These are phyloP conservation scores for Aspergillus chevalieri DNA, from an alignment of 2,329 filamentous ascomycete genomes.

Conservation along the genomic window DNA sequence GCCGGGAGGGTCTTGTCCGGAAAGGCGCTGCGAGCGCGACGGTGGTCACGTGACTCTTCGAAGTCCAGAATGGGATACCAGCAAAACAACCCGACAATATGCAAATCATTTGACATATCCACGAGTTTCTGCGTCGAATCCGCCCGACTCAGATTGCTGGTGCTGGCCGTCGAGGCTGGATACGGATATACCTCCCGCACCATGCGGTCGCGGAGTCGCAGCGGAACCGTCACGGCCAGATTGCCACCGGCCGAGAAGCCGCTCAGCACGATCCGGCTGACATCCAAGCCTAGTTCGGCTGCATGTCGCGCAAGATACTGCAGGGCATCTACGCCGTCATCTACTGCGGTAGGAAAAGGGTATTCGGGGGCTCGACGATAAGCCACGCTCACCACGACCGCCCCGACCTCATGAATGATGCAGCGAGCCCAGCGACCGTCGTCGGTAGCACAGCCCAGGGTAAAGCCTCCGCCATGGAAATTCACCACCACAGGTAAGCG, in stretches of 20 bases:
- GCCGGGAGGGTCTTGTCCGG: slow-evolving; percentile 45
- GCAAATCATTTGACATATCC: slow-evolving; percentile 36
- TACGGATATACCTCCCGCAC: slow-evolving; percentile 8
- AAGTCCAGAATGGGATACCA: slow-evolving; percentile 62
- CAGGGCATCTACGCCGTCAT: slow-evolving; percentile 58
- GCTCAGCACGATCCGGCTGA: slow-evolving; percentile 51
- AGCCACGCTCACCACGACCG: slow-evolving; percentile 56
- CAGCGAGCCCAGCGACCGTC: slow-evolving; percentile 55
- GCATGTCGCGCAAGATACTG: slow-evolving; percentile 54
- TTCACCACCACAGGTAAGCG: slow-evolving; percentile 56
- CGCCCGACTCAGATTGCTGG: slow-evolving; percentile 20
- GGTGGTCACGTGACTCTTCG: slow-evolving; percentile 53
- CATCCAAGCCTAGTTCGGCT: slow-evolving; percentile 51
- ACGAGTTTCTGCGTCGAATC: slow-evolving; percentile 32
- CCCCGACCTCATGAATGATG: slow-evolving; percentile 50
- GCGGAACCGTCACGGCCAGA: slow-evolving; percentile 55
- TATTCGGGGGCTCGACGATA: slow-evolving; percentile 57
- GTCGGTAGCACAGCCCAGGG: slow-evolving; percentile 53
- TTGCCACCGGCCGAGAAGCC: slow-evolving; percentile 61
- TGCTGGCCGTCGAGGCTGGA: slow-evolving; percentile 7
- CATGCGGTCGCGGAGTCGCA: slow-evolving; percentile 47
- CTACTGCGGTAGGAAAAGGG: slow-evolving; percentile 58
- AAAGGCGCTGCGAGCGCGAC: slow-evolving; percentile 49
- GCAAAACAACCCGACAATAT: slow-evolving; percentile 52
- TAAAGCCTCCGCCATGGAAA: slow-evolving; percentile 61